phyloP scores from a whole-genome alignment of 2,329 filamentous ascomycete genomes.

The Alternaria panax region DNA sequence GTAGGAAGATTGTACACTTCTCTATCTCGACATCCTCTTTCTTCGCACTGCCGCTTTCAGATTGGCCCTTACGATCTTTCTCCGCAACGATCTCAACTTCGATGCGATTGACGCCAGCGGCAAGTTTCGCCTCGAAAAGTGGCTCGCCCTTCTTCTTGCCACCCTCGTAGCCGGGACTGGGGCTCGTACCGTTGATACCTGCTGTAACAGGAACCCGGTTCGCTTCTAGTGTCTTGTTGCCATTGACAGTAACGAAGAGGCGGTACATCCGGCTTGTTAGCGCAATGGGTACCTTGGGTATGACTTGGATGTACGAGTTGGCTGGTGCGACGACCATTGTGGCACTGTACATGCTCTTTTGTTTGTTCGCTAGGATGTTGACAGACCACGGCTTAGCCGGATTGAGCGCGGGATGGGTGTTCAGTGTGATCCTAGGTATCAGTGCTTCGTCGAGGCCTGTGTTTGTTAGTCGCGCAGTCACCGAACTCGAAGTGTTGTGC shows the following conservation, averaged over 20 bases:
- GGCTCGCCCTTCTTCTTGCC: conserved; percentile 63
- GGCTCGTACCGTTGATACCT: conserved; percentile 41
- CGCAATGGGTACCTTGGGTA: conserved; percentile 68
- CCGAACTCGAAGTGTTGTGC: conserved; percentile 14
- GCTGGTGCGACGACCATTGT: conserved; percentile 73
- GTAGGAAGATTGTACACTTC: conserved; percentile 76
- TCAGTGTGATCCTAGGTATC: conserved; percentile 70
- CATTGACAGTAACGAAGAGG: conserved; percentile 76
- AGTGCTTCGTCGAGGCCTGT: conserved; percentile 63
- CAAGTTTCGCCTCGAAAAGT: conserved; percentile 77
- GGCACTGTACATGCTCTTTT: conserved; percentile 73
- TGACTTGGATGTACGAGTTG: conserved; percentile 75
- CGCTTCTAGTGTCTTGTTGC: conserved; percentile 66
- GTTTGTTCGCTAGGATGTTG: conserved; percentile 70
- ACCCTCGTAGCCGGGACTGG: conserved; percentile 34
- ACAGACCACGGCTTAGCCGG: conserved; percentile 68
- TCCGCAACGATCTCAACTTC: conserved; percentile 80
- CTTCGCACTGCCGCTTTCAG: conserved; percentile 35
- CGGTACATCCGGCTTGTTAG: conserved; percentile 76
- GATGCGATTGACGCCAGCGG: conserved; percentile 77
- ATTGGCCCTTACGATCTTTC: conserved; percentile 58
- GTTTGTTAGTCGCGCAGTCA: conserved; percentile 25
- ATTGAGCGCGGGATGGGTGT: conserved; percentile 72
- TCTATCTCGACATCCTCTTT: conserved; percentile 72
- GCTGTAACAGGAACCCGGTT: conserved; percentile 60